Evolutionary conservation across 2,329 filamentous ascomycete species (phyloP), one percentile per base, ranked within the genome.

Genomic region (Xylaria polymorpha): DNA sequence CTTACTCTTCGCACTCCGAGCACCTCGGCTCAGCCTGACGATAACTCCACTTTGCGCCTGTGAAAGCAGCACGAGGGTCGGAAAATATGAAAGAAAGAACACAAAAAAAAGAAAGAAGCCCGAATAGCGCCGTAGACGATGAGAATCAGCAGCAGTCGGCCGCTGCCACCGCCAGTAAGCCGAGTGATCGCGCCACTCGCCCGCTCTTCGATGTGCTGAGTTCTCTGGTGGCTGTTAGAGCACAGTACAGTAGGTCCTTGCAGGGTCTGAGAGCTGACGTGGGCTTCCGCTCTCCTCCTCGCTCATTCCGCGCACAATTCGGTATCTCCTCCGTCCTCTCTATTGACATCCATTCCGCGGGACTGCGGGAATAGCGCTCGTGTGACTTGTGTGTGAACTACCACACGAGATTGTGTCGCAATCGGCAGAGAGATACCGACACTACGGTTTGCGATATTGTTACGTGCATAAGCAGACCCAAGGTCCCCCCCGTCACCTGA

Each of bases 371-470:
- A 44, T 58, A 15, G 37, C 9, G 39, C 25, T 44, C n/a, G 56
- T 32, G 41, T 59, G 41, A 59, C 35, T 43, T 18, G 18, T 29
- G 25, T 29, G 10, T 44, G 10, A 59, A 46, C 25, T 53, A 20
- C 20, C 44, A 60, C 48, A 59, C 25, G 46, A 62, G 37, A 59
- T 68, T 32, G 53, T 46, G 62, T 68, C 61, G 61, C 55, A 71
- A 35, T 68, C 68, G 56, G 69, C 60, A 66, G 62, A 68, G 43
- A 29, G 55, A 20, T 71, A 63, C 69, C 69, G 66, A 64, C 59
- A 44, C 64, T 64, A 59, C 43, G 68, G 68, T 59, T 58, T 39
- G 61, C 43, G n/a, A 59, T 32, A 55, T 39, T 65, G 58, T 68
- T 59, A 68, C 65, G 48, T 64, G 64, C 67, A 69, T 70, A 62